Conservation (phyloP, 192 early-diverging fungal genomes). For the Piromyces finnis region DNA sequence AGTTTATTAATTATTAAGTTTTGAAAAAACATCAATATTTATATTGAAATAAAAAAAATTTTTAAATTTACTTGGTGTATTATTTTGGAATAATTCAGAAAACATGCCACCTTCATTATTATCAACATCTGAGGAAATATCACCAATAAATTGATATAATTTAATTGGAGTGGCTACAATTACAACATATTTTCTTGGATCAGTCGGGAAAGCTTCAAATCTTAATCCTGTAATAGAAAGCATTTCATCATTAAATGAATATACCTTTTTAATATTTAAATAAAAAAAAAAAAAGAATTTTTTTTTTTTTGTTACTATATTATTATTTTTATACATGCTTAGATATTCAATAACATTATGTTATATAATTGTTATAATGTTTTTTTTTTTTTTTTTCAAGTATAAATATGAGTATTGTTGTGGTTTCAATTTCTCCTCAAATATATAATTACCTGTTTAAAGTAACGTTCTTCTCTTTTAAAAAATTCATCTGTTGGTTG, state of each 20-base stretch:
- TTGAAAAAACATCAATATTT: background rate
- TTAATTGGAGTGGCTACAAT: conserved; percentile 62
- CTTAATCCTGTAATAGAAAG: conserved; percentile 54
- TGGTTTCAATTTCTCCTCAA: background rate
- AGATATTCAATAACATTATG: no score
- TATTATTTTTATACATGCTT: no score
- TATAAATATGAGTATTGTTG: background rate
- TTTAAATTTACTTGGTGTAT: conserved; percentile 41
- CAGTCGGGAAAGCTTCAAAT: conserved; percentile 61
- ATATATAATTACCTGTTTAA: conserved; percentile 28
- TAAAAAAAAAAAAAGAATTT: no score
- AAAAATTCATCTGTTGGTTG: conserved; percentile 71
- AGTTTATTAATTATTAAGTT: no score
- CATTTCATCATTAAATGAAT: conserved; percentile 40
- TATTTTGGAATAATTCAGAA: conserved; percentile 50
- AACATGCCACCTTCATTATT: conserved; percentile 53
- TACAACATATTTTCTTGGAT: conserved; percentile 56
- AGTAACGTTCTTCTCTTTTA: conserved; percentile 61
- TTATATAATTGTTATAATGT: no score
- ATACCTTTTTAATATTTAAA: no score
- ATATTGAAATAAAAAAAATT: background rate
- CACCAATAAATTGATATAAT: conserved; percentile 84
- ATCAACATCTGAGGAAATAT: conserved; percentile 5
- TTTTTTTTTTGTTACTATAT: no score
- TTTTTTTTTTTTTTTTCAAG: no score